Base-by-base conservation (phyloP, 495 filamentous ascomycete genomes). In the Physcia stellaris region DNA sequence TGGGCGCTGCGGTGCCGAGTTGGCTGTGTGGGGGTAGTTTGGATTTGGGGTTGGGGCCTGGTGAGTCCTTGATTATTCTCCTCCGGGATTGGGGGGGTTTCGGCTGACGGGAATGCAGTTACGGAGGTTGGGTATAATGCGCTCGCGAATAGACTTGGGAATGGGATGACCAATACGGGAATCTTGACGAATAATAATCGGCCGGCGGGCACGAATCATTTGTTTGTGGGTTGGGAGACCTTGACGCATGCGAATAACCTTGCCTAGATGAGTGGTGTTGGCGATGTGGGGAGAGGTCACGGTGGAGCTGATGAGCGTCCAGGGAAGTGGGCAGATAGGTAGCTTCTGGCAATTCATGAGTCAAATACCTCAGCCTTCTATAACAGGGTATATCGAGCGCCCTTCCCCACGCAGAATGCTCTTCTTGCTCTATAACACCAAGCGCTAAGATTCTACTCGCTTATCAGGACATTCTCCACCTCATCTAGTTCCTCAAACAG, bases 401-500 rank as follows among this genome's bases (percentile, higher is more conserved):
- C n/a, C n/a, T n/a, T n/a, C n/a, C n/a, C n/a, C n/a, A n/a, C n/a
- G n/a, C n/a, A n/a, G n/a, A n/a, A n/a, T n/a, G n/a, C n/a, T n/a
- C n/a, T n/a, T n/a, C n/a, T n/a, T n/a, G n/a, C n/a, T n/a, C n/a
- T n/a, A n/a, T n/a, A n/a, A n/a, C n/a, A n/a, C n/a, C n/a, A n/a
- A n/a, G n/a, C n/a, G n/a, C n/a, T n/a, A n/a, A n/a, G n/a, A n/a
- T n/a, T n/a, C n/a, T n/a, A n/a, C 26, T 28, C 26, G 26, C 7
- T 28, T 28, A 28, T 28, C 7, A 28, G 26, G 7, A 28, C 26
- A 13, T 28, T 28, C 26, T 28, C 26, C 26, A 28, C 26, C 26
- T 28, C 26, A n/a, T n/a, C n/a, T n/a, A n/a, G n/a, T n/a, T n/a
- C n/a, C n/a, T 46, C 53, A 71, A 37, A 54, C 53, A 41, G 70